Base-by-base conservation (phyloP, 208 protist species). In the Sergeia podlipaevii region DNA sequence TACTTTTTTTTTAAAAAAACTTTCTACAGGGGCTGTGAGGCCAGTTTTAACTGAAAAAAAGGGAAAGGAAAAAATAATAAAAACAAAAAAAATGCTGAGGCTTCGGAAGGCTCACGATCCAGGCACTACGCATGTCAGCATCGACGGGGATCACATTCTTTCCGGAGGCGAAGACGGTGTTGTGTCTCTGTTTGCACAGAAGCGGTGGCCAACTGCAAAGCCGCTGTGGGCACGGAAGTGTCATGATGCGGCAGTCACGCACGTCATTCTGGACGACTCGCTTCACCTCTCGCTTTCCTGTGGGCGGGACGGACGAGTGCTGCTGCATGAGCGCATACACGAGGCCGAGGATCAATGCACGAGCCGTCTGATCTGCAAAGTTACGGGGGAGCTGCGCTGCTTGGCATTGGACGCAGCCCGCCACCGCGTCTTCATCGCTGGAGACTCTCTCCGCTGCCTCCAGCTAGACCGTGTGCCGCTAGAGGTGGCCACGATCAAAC, bases 391-490 rank as follows among this genome's bases (percentile, higher is more conserved):
- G 60, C 54, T 95, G 42, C 80, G 82, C 30, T 84, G 67, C 47
- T 43, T 95, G 33, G 42, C 73, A 24, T 76, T 91, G 58, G 83
- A 95, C 55, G 52, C 54, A 0, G 57, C 60, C 46, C 68, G 68
- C 37, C 67, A 66, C 0, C 80, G 84, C 30, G 48, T 90, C n/a
- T 91, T 90, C 49, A 77, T 91, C 50, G 87, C 64, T n/a, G 87
- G 87, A 8, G 84, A 95, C 64, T 89, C 83, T 3, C 70, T 95
- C 18, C 80, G 83, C 20, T 87, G 74, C 46, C 69, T 95, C 11
- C 51, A 71, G 20, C 85, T 91, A 76, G 17, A 37, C 20, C 44
- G 34, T 23, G 50, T 48, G 20, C 54, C 61, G 6, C 86, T 85
- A 39, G 48, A 74, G 1, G 82, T 91, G 5, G 52, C 45, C 8